These are phyloP conservation scores for Manihot esculenta DNA, from an alignment of 441 rosid genomes.

Conservation along the genomic window DNA sequence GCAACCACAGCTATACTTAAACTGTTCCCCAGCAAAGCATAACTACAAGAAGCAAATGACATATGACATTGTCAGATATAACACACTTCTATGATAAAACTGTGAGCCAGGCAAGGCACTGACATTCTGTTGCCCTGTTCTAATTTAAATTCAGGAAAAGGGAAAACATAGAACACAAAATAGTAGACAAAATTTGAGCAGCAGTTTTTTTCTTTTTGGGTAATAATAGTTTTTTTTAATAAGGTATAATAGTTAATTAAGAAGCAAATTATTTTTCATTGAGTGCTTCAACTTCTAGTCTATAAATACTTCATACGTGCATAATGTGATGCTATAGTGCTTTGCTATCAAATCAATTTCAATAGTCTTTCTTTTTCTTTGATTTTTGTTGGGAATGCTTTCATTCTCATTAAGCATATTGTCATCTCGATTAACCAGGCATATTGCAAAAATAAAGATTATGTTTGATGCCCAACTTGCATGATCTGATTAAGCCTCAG, in stretches of 20 bases:
- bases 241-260: too few species aligned
- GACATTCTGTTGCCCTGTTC: background rate
- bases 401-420: background rate
- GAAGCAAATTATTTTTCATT: background rate
- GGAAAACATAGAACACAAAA: too few species aligned
- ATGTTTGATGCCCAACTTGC: background rate
- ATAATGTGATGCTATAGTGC: background rate
- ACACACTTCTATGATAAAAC: background rate
- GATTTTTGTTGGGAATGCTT: background rate
- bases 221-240: too few species aligned
- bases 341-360: background rate
- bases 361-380: background rate
- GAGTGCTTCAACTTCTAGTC: background rate
- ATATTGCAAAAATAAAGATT: too few species aligned
- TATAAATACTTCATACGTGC: background rate
- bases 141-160: background rate
- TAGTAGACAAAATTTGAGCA: too few species aligned
- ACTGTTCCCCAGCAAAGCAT: slow-evolving; percentile 91
- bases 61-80: background rate
- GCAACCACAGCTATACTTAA: slow-evolving; percentile 86
- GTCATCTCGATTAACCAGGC: background rate
- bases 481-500: background rate
- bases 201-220: background rate
- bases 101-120: background rate
- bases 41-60: slow-evolving; percentile 44